Base-by-base conservation (phyloP, 371 early-diverging fungal species). In the Mucor velutinosus region DNA sequence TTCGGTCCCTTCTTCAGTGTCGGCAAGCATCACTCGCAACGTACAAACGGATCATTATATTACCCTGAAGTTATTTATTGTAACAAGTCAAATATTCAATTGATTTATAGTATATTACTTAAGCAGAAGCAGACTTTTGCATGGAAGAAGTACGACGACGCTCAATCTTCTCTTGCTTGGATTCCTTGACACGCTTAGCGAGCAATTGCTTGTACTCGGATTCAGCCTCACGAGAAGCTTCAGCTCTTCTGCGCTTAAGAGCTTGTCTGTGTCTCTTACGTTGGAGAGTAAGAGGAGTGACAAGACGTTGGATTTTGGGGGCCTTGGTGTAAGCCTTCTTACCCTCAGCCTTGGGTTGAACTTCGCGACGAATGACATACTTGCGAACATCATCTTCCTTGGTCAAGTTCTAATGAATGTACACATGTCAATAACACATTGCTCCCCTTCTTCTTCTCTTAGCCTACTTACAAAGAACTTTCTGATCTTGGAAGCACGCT, bases 401-500 rank as follows among this genome's bases (percentile, higher is more conserved):
- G 88, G 88, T 87, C 82, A 99, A 86, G 83, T 91, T 92, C 72
- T 72, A 67, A 15, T 27, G 12, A 12, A 10, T 4, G 14, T 15
- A 11, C 17, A 45, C 21, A 19, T 5, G 15, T 53, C 2, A 53
- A 4, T 53, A 53, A 5, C 51, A 25, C 2, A 30, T 49, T 60
- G 1, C 17, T n/a, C 7, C 17, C 15, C 29, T 12, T n/a, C n/a
- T 58, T 37, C 25, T 11, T 7, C n/a, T 53, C 17, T 23, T 32
- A 39, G n/a, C 39, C 33, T 59, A 90, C 88, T 70, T 81, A 89
- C 89, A 87, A 99, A 98, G 88, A 98, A 90, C 89, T 95, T 95
- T 87, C 98, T 94, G 88, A 99, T 97, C 85, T 99, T 98, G 89
- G 82, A 90, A 74, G 97, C 98, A 83, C 99, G 93, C 95, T 99